Percentiles rank a stretch among this genome's conserved stretches.
phyloP scores from a whole-genome alignment of 495 filamentous ascomycete genomes.

The Tirmania nivea region DNA sequence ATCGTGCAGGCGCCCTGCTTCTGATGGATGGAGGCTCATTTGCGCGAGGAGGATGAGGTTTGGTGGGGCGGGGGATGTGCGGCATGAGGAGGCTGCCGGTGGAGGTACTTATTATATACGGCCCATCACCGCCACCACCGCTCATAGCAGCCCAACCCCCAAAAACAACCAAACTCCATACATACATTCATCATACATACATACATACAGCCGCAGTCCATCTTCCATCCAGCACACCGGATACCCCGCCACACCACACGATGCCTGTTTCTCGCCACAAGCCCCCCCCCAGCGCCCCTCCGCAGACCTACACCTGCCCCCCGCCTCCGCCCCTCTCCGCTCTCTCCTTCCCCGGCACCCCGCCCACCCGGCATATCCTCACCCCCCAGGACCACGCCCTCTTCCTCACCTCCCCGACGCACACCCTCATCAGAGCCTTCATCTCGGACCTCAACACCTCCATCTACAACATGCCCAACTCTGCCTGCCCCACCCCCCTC shows the following conservation, averaged over 20 bases:
- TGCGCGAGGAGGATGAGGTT: no score
- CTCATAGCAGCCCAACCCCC: no score
- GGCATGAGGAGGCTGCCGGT: no score
- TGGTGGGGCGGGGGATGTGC: no score
- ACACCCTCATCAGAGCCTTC: slow-evolving; percentile 57
- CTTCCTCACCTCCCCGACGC: slow-evolving; percentile 59
- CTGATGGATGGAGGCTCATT: no score
- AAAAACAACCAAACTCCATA: no score
- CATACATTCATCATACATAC: no score
- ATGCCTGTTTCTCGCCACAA: slow-evolving; percentile 15
- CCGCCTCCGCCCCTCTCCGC: slow-evolving; percentile 45
- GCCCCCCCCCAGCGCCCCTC: slow-evolving; percentile 35
- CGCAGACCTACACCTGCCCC: slow-evolving; percentile 35
- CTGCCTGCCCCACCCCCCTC: slow-evolving; percentile 29
- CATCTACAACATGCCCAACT: slow-evolving; percentile 52
- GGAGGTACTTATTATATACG: no score
- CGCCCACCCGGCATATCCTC: slow-evolving; percentile 57
- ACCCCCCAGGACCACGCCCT: slow-evolving; percentile 56
- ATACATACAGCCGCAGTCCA: no score
- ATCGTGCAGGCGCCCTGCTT: no score
- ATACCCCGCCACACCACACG: not conserved
- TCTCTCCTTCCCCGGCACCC: slow-evolving; percentile 33
- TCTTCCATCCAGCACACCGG: not conserved
- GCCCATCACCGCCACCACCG: no score
- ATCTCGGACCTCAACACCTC: slow-evolving; percentile 70